phyloP scores from a whole-genome alignment of 306 rosid genomes.

The Oemleria cerasiformis region DNA sequence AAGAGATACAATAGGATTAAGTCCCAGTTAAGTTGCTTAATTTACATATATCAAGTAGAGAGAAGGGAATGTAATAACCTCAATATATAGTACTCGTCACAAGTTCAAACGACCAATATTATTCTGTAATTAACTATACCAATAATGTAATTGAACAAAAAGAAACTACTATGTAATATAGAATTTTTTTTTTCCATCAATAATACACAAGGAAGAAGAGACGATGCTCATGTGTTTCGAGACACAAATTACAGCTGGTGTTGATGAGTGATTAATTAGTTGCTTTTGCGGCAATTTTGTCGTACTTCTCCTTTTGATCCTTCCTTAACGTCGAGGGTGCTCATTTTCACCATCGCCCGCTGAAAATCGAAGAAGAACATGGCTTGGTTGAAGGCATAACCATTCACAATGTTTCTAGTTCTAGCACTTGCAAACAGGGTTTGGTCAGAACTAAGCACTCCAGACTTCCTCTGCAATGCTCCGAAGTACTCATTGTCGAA shows the following conservation, averaged over 20 bases:
- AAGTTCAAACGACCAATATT: background rate
- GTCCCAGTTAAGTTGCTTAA: too few relatives aligned
- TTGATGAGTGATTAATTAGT: conserved; percentile 23
- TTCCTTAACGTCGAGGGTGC: conserved; percentile 58
- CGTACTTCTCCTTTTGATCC: conserved; percentile 58
- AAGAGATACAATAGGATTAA: too few relatives aligned
- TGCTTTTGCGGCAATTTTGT: conserved; percentile 49
- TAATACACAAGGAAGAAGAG: background rate
- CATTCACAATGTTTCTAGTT: conserved; percentile 48
- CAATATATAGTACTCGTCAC: too few relatives aligned
- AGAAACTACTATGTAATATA: background rate
- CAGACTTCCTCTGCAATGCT: conserved; percentile 41
- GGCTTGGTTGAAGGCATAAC: conserved; percentile 60
- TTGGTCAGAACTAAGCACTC: conserved; percentile 66
- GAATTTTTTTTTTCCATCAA: background rate
- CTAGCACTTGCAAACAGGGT: conserved; percentile 41
- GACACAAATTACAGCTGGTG: background rate
- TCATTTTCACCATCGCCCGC: conserved; percentile 73
- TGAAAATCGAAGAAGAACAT: conserved; percentile 78
- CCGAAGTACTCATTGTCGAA: conserved; percentile 65
- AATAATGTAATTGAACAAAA: background rate
- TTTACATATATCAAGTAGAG: too few relatives aligned
- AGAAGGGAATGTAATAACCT: too few relatives aligned
- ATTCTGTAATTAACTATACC: background rate
- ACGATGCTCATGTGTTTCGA: background rate